phyloP scores from a whole-genome alignment of 2,329 filamentous ascomycete species.

The Pestalotiopsis sp. region DNA sequence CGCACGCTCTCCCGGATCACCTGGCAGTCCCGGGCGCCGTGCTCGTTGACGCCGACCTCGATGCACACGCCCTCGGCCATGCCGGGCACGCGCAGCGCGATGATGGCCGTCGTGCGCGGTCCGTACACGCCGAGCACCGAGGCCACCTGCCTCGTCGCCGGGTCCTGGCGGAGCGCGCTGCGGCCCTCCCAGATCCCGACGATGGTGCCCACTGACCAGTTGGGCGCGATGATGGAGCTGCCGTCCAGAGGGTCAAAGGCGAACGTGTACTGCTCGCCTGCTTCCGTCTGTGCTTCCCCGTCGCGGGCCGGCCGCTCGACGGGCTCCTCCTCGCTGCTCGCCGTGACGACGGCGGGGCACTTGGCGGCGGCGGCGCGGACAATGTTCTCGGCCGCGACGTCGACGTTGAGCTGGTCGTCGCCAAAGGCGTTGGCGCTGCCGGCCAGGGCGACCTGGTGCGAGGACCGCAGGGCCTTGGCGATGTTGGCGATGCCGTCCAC shows the following conservation, averaged over 20 bases:
- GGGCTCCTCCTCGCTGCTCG: constrained; percentile 65
- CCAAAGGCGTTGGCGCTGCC: constrained; percentile 60
- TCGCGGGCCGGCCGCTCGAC: constrained; percentile 43
- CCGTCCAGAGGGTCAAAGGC: constrained; percentile 68
- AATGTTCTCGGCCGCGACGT: constrained; percentile 52
- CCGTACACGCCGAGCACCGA: constrained; percentile 57
- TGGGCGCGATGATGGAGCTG: constrained; percentile 61
- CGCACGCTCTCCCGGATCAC: constrained; percentile 45
- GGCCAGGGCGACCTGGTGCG: constrained; percentile 48
- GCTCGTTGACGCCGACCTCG: constrained; percentile 49
- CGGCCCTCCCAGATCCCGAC: constrained; percentile 60
- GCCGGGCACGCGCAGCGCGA: constrained; percentile 55
- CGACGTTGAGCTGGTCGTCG: constrained; percentile 62
- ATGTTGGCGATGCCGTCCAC: constrained; percentile 49
- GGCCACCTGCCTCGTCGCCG: constrained; percentile 46
- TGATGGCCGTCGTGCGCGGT: constrained; percentile 56
- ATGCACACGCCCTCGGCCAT: constrained; percentile 42
- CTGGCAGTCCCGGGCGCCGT: constrained; percentile 29
- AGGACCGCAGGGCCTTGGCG: constrained; percentile 43
- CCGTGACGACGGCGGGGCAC: constrained; percentile 50
- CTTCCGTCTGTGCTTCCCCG: not conserved
- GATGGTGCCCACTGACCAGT: constrained; percentile 63
- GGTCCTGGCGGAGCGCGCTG: constrained; percentile 44
- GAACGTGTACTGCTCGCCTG: constrained; percentile 54
- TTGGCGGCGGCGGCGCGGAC: constrained; percentile 47